Percentiles rank a stretch among this genome's conserved stretches.
Evolutionary conservation across 1,284 basidiomycete genomes (phyloP).

Genomic region (Earliella scabrosa): DNA sequence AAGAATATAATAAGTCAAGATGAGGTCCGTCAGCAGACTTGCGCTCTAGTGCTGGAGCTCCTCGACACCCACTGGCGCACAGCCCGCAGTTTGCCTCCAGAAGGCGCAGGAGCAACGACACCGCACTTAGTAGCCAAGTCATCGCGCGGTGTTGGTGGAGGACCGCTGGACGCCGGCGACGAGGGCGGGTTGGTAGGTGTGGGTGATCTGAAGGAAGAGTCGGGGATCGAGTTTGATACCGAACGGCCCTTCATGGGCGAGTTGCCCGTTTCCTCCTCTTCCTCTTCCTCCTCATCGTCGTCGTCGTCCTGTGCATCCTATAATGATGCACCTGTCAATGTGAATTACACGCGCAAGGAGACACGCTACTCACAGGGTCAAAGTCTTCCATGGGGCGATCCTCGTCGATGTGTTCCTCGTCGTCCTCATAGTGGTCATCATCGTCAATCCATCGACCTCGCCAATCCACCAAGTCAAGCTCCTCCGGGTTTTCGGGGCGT

Average conservation of each 20-base stretch:
- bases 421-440: conserved; percentile 64
- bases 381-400: conserved; percentile 84
- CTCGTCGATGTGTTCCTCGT: conserved; percentile 65
- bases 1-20: conserved; percentile 20
- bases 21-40: conserved; percentile 23
- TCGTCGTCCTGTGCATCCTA: conserved; percentile 70
- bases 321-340: conserved; percentile 10
- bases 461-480: conserved; percentile 88
- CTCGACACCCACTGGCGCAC: conserved; percentile 48
- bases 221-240: conserved; percentile 35
- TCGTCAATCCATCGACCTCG: conserved; percentile 86
- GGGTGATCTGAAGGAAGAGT: conserved; percentile 35
- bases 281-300: conserved; percentile 59
- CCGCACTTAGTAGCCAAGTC: conserved; percentile 8
- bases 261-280: conserved; percentile 45
- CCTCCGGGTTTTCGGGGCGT: conserved; percentile 79
- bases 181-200: conserved; percentile 38
- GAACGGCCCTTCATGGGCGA: conserved; percentile 38
- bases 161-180: conserved; percentile 33
- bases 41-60: conserved; percentile 22
- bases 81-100: conserved; percentile 49
- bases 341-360: neutral
- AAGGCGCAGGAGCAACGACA: conserved; percentile 8
- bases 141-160: conserved; percentile 36
- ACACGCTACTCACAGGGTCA: conserved; percentile 62